Evolutionary conservation across 257 asterid genomes (phyloP).

Genomic region (Lycium barbarum): DNA sequence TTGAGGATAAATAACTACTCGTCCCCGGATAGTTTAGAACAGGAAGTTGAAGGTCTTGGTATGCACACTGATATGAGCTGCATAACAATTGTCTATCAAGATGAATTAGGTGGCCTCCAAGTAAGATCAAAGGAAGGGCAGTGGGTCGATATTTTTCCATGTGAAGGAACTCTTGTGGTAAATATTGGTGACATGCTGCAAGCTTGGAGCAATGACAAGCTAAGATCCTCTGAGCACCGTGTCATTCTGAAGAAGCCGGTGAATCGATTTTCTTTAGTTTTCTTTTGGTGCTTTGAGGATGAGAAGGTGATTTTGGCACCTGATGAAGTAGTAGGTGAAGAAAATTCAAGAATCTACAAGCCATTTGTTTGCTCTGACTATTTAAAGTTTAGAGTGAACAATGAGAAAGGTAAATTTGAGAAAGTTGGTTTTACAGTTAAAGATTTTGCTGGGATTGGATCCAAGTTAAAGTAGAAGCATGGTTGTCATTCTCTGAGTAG

Average conservation of each 20-base stretch:
- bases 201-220: constrained; percentile 76
- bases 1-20: constrained; percentile 72
- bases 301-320: constrained; percentile 66
- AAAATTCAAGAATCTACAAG: constrained; percentile 45
- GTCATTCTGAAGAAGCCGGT: constrained; percentile 53
- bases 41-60: constrained; percentile 70
- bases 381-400: constrained; percentile 61
- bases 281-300: constrained; percentile 84
- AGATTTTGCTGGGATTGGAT: constrained; percentile 58
- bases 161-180: constrained; percentile 69
- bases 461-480: not conserved
- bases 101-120: constrained; percentile 75
- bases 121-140: constrained; percentile 60
- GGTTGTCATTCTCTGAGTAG: constrained; percentile 11
- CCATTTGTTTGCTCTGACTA: constrained; percentile 69
- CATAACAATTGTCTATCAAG: constrained; percentile 67
- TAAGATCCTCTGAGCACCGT: constrained; percentile 75
- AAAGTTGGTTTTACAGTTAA: constrained; percentile 75
- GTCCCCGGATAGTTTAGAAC: constrained; percentile 43
- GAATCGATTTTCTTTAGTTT: constrained; percentile 66
- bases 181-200: constrained; percentile 77
- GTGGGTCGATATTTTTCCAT: constrained; percentile 65
- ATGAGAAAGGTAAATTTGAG: constrained; percentile 72
- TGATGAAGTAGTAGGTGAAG: constrained; percentile 58
- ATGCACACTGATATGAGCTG: constrained; percentile 89